These are phyloP conservation scores for Galerina sulciceps DNA, from an alignment of 768 basidiomycete species.

Conservation along the genomic window DNA sequence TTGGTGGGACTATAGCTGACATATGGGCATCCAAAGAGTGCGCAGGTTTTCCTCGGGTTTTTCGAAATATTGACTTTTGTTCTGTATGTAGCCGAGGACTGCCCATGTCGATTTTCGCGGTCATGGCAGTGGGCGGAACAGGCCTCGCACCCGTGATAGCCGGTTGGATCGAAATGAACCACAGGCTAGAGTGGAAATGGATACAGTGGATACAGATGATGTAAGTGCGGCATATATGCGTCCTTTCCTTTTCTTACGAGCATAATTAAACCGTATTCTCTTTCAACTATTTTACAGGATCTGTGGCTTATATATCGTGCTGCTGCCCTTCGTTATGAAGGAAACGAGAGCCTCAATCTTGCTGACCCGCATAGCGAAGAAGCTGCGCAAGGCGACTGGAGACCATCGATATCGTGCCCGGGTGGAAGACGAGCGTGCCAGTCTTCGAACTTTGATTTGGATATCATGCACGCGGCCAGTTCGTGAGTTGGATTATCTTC, in stretches of 20 bases:
- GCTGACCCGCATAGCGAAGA: slow-evolving; percentile 64
- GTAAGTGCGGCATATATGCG: slow-evolving; percentile 15
- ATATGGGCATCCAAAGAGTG: slow-evolving; percentile 69
- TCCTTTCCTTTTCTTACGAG: neutral
- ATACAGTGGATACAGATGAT: slow-evolving; percentile 35
- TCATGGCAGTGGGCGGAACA: slow-evolving; percentile 55
- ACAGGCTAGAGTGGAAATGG: slow-evolving; percentile 31
- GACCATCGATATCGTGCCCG: slow-evolving; percentile 64
- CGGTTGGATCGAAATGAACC: slow-evolving; percentile 34
- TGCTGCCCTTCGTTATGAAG: slow-evolving; percentile 58
- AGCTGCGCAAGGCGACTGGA: slow-evolving; percentile 67
- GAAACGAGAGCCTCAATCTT: slow-evolving; percentile 81
- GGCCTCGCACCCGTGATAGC: slow-evolving; percentile 28
- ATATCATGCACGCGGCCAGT: slow-evolving; percentile 75
- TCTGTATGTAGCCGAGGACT: slow-evolving; percentile 61
- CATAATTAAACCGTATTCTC: neutral
- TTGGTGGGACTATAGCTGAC: slow-evolving; percentile 76
- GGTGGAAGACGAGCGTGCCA: slow-evolving; percentile 65
- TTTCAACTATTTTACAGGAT: slow-evolving; percentile 38
- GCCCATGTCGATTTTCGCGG: slow-evolving; percentile 77
- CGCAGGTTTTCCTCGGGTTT: slow-evolving; percentile 15
- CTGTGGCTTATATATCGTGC: slow-evolving; percentile 51
- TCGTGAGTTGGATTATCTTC: slow-evolving; percentile 46
- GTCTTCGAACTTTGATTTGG: slow-evolving; percentile 62
- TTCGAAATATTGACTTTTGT: neutral